phyloP scores from a whole-genome alignment of 768 basidiomycete species.

The Suillus hirtellus region DNA sequence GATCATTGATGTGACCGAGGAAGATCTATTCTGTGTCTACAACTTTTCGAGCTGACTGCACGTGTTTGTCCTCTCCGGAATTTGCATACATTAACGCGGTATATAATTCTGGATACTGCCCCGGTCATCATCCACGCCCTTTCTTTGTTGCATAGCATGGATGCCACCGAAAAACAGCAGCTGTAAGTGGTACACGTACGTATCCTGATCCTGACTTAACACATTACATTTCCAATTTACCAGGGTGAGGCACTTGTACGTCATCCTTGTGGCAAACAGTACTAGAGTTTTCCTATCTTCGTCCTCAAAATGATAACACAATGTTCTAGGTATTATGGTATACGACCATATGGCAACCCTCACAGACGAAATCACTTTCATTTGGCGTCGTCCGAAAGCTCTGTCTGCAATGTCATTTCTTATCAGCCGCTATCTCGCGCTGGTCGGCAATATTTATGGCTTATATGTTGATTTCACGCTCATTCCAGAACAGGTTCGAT shows the following conservation, averaged over 20 bases:
- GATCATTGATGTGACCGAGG: neutral
- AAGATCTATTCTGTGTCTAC: neutral
- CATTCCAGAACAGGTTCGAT: slow-evolving; percentile 7
- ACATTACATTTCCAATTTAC: neutral
- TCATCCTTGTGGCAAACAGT: slow-evolving; percentile 10
- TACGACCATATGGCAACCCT: slow-evolving; percentile 34
- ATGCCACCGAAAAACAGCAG: neutral
- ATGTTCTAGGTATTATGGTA: slow-evolving; percentile 25
- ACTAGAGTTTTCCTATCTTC: neutral
- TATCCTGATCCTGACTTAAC: neutral
- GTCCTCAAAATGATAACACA: neutral
- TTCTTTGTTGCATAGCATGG: neutral
- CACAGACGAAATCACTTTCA: slow-evolving; percentile 38
- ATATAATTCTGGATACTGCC: neutral
- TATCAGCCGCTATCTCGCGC: slow-evolving; percentile 49
- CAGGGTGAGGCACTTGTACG: slow-evolving; percentile 7
- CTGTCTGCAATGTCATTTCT: slow-evolving; percentile 46
- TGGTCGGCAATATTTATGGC: slow-evolving; percentile 40
- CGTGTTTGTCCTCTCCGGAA: neutral
- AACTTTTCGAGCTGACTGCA: neutral
- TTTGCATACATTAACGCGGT: neutral
- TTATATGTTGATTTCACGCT: slow-evolving; percentile 30
- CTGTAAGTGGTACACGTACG: neutral
- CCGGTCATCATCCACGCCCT: neutral
- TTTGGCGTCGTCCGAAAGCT: slow-evolving; percentile 46